Conservation (phyloP, 768 basidiomycete species). For the Collybia sordida region DNA sequence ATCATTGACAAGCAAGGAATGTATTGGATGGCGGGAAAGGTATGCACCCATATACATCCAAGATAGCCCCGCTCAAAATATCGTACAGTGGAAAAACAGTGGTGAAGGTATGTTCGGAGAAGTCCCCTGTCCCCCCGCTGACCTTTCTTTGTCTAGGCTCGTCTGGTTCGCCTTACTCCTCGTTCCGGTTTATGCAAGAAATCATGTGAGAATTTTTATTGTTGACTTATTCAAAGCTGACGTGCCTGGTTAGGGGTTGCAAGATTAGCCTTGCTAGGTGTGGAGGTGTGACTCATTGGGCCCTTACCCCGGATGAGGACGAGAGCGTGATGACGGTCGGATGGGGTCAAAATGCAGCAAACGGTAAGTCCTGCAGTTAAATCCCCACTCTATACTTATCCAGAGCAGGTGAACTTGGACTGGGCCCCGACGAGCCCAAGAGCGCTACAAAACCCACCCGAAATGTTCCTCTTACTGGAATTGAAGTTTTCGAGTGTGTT, state of each 20-base stretch:
- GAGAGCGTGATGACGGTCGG: slow-evolving; percentile 78
- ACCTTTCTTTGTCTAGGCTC: slow-evolving; percentile 55
- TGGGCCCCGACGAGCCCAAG: slow-evolving; percentile 80
- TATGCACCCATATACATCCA: slow-evolving; percentile 18
- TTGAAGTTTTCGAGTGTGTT: slow-evolving; percentile 78
- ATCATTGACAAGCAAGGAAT: slow-evolving; percentile 84
- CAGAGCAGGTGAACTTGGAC: slow-evolving; percentile 68
- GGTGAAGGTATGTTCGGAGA: slow-evolving; percentile 67
- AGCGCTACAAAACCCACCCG: slow-evolving; percentile 82
- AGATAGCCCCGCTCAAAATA: slow-evolving; percentile 12
- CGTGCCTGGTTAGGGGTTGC: slow-evolving; percentile 57
- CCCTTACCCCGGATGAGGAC: slow-evolving; percentile 74
- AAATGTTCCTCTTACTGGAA: slow-evolving; percentile 67
- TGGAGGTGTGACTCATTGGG: slow-evolving; percentile 91
- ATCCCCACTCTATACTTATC: neutral
- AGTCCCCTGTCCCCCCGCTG: neutral
- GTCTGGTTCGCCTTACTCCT: slow-evolving; percentile 84
- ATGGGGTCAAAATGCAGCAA: slow-evolving; percentile 86
- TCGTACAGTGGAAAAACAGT: slow-evolving; percentile 83
- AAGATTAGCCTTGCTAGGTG: slow-evolving; percentile 67
- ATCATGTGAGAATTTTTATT: slow-evolving; percentile 55
- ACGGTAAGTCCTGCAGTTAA: slow-evolving; percentile 42
- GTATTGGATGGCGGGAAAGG: slow-evolving; percentile 87
- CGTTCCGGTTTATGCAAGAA: slow-evolving; percentile 85
- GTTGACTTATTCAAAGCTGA: slow-evolving; percentile 3